These are phyloP conservation scores for Penicillium palitans DNA, from an alignment of 2,329 filamentous ascomycete genomes.

Conservation along the genomic window DNA sequence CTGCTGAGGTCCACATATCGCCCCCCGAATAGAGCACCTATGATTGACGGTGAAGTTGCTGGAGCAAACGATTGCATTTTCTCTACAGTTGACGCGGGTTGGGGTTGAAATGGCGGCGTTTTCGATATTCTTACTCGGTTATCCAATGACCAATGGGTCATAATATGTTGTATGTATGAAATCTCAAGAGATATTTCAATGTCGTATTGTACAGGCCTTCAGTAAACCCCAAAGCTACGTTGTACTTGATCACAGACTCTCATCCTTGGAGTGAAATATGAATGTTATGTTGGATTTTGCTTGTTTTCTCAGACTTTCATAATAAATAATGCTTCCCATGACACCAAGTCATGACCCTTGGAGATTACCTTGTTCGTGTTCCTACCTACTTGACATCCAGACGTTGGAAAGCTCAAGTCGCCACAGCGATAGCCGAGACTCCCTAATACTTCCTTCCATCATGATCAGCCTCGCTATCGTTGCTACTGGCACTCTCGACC, in stretches of 20 bases:
- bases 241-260: background rate
- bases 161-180: slow-evolving; percentile 11
- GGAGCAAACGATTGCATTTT: slow-evolving; percentile 1
- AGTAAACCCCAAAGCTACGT: background rate
- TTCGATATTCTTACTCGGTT: slow-evolving; percentile 1
- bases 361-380: background rate
- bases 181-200: slow-evolving; percentile 1
- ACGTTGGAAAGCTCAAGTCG: background rate
- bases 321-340: background rate
- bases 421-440: background rate
- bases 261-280: background rate
- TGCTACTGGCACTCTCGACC: slow-evolving; percentile 49
- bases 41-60: slow-evolving; percentile 8
- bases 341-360: background rate
- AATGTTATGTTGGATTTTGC: background rate
- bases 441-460: slow-evolving; percentile 12
- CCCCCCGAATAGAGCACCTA: background rate
- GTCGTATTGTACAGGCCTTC: background rate
- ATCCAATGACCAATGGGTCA: slow-evolving; percentile 4
- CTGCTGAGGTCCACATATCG: slow-evolving; percentile 18
- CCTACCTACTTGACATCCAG: background rate
- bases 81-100: slow-evolving; percentile 3
- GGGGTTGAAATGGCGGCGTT: slow-evolving; percentile 8
- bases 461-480: slow-evolving; percentile 25
- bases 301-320: background rate